Evolutionary conservation across 1,284 basidiomycete genomes (phyloP).

Genomic region (Moesziomyces sp.): DNA sequence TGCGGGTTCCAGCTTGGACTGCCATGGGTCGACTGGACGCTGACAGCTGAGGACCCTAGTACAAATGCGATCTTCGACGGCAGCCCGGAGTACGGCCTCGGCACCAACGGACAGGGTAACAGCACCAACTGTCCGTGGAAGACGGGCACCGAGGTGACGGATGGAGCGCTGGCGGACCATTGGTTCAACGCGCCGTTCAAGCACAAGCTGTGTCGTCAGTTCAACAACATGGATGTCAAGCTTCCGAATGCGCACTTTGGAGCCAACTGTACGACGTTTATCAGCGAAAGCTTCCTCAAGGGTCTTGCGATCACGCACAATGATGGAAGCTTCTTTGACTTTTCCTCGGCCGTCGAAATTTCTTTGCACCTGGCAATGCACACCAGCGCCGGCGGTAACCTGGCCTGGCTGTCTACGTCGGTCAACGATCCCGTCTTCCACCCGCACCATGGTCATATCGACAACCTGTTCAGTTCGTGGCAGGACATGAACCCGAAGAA

Average conservation of each 20-base stretch:
- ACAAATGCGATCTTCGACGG: constrained; percentile 14
- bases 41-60: constrained; percentile 13
- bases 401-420: constrained; percentile 28
- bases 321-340: constrained; percentile 34
- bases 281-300: constrained; percentile 16
- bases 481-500: constrained; percentile 17
- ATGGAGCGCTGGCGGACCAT: constrained; percentile 26
- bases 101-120: constrained; percentile 20
- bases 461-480: constrained; percentile 21
- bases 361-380: constrained; percentile 31
- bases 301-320: constrained; percentile 18
- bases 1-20: constrained; percentile 27
- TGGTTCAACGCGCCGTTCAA: constrained; percentile 35
- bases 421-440: constrained; percentile 27
- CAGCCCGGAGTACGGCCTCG: constrained; percentile 17
- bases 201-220: constrained; percentile 35
- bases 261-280: constrained; percentile 30
- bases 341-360: constrained; percentile 31
- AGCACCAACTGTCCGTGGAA: constrained; percentile 19
- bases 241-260: constrained; percentile 22
- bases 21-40: constrained; percentile 41
- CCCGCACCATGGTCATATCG: constrained; percentile 12
- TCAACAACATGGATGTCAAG: constrained; percentile 31
- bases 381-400: constrained; percentile 25
- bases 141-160: constrained; percentile 12